These are phyloP conservation scores for Pseudogymnoascus sp. DNA, from an alignment of 2,329 filamentous ascomycete species.

Conservation along the genomic window DNA sequence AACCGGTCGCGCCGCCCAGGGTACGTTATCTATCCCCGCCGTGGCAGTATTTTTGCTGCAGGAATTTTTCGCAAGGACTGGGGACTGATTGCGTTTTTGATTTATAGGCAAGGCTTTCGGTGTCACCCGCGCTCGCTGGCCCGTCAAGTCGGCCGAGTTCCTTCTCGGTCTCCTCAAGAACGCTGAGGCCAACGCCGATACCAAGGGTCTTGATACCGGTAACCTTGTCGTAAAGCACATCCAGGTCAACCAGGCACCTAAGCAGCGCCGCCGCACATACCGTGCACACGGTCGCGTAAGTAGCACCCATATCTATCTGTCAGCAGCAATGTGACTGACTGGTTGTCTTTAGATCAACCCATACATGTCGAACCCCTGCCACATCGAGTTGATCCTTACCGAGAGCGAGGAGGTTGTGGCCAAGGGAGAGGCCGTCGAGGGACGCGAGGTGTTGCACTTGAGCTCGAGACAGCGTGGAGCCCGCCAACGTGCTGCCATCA, in stretches of 20 bases:
- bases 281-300: constrained; percentile 99
- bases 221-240: constrained; percentile 99
- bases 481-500: constrained; percentile 57
- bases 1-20: constrained; percentile 94
- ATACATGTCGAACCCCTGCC: constrained; percentile 99
- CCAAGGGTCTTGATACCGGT: constrained; percentile 94
- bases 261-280: constrained; percentile 98
- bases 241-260: constrained; percentile 99
- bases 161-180: constrained; percentile 95
- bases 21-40: constrained; percentile 50
- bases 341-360: constrained; percentile 78
- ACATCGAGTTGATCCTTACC: constrained; percentile 99
- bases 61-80: background rate
- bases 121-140: constrained; percentile 97
- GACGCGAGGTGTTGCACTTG: constrained; percentile 61
- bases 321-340: constrained; percentile 23
- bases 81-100: constrained; percentile 21
- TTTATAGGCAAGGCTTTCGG: constrained; percentile 91
- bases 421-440: constrained; percentile 68
- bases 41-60: background rate
- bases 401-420: constrained; percentile 93
- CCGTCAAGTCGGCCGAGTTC: constrained; percentile 98
- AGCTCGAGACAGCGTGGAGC: constrained; percentile 86
- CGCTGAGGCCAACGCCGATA: constrained; percentile 92
- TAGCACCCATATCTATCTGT: constrained; percentile 28